Evolutionary conservation across 2,329 filamentous ascomycete genomes (phyloP).

Genomic region (Ophiosphaerella korrae): DNA sequence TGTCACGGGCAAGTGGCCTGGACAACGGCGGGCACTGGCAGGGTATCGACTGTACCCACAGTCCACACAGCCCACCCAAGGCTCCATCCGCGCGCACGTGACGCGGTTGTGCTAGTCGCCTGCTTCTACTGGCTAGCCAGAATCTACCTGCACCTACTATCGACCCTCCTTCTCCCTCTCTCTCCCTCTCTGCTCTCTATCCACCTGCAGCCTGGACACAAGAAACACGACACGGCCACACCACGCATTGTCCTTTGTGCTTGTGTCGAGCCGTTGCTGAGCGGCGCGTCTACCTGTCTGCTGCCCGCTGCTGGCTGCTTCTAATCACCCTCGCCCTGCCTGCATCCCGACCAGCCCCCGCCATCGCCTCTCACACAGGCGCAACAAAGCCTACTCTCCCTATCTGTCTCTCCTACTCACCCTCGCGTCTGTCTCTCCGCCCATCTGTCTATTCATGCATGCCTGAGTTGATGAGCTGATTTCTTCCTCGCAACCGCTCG

Average conservation of each 20-base stretch:
- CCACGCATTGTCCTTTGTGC: conserved; percentile 7
- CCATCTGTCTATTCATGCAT: conserved; percentile 3
- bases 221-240: conserved; percentile 4
- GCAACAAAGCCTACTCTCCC: conserved; percentile 1
- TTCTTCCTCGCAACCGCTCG: too few species aligned
- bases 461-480: conserved; percentile 18
- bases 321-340: conserved; percentile 9
- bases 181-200: conserved; percentile 14
- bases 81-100: conserved; percentile 4
- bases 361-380: conserved; percentile 7
- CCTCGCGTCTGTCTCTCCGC: conserved; percentile 6
- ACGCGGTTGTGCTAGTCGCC: not conserved
- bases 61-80: too few species aligned
- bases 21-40: too few species aligned
- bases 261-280: conserved; percentile 4
- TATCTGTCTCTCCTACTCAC: conserved; percentile 4
- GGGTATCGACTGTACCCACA: conserved; percentile 7
- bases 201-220: too few species aligned
- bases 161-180: conserved; percentile 17
- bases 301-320: not conserved
- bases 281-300: too few species aligned
- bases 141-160: conserved; percentile 23
- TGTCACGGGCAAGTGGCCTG: too few species aligned
- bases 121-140: conserved; percentile 4
- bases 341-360: conserved; percentile 15